phyloP scores from a whole-genome alignment of 495 filamentous ascomycete species.

The Neurospora discreta region DNA sequence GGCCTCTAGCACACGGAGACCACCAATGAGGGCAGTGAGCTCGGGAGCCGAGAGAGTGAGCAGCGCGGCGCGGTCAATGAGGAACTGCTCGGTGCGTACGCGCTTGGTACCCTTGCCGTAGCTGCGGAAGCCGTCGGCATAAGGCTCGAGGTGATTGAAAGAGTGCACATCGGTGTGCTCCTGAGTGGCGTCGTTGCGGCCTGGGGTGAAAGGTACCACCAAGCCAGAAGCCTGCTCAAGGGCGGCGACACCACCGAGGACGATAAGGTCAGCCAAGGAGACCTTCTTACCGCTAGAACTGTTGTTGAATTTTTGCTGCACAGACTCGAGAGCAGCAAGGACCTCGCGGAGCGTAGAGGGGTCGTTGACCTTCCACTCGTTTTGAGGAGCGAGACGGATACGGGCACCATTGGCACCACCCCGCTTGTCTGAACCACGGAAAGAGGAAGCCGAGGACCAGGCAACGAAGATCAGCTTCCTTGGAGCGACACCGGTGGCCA shows the following conservation, averaged over 20 bases:
- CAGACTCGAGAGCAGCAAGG: slow-evolving; percentile 43
- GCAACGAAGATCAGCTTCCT: slow-evolving; percentile 47
- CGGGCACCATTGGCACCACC: slow-evolving; percentile 66
- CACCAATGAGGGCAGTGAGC: slow-evolving; percentile 54
- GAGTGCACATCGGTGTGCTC: slow-evolving; percentile 56
- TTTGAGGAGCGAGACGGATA: slow-evolving; percentile 58
- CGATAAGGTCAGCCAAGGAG: slow-evolving; percentile 61
- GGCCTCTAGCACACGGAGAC: slow-evolving; percentile 51
- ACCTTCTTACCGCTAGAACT: slow-evolving; percentile 55
- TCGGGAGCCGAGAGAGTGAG: slow-evolving; percentile 58
- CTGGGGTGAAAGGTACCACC: slow-evolving; percentile 37
- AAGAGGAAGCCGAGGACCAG: slow-evolving; percentile 60
- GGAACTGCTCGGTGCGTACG: slow-evolving; percentile 50
- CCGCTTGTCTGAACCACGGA: slow-evolving; percentile 66
- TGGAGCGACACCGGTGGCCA: slow-evolving; percentile 42
- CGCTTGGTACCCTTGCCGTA: slow-evolving; percentile 49
- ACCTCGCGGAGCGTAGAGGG: slow-evolving; percentile 46
- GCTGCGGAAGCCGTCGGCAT: slow-evolving; percentile 63
- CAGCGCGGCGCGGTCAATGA: slow-evolving; percentile 56
- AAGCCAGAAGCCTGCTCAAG: slow-evolving; percentile 54
- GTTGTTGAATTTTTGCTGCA: slow-evolving; percentile 52
- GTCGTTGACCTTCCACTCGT: slow-evolving; percentile 58
- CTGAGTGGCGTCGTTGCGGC: slow-evolving; percentile 39
- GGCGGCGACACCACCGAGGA: slow-evolving; percentile 54
- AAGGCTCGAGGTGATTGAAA: slow-evolving; percentile 49